Base-by-base conservation (phyloP, 768 basidiomycete genomes). In the Daedaleopsis sinensis region DNA sequence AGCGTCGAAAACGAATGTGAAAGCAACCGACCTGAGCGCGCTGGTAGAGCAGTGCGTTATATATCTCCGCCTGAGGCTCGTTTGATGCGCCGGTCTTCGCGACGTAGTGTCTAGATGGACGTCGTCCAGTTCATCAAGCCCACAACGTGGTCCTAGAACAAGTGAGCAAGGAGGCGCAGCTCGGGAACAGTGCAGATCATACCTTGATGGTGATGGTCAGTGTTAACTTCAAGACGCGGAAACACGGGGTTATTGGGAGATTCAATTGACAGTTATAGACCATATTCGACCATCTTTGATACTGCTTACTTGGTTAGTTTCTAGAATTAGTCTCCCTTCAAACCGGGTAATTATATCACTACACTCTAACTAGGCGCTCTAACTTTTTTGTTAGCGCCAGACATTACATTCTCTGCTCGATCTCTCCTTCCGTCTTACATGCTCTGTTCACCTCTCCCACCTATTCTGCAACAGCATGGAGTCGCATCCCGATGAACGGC, bases 31-130 rank as follows among this genome's bases (percentile, higher is more conserved):
- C 21, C 21, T 4, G 23, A 27, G 55, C 55, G 50, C 35, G 6
- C 12, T 23, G 50, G 49, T 16, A 27, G 51, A 49, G 35, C 24
- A 46, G 43, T 10, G 32, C 49, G 18, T 46, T 43, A 44, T 52
- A 56, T 56, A 52, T 18, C 46, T 37, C 56, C 56, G 56, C 48
- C 55, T 19, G 42, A 24, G 27, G 27, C n/a, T 42, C 23, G 24
- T 12, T 36, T 62, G 57, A 62, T 62, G 61, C 61, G 57, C 61
- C 58, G 61, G 54, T 39, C 57, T 43, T 62, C 46, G 42, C 61
- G 48, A 62, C 61, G 46, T 49, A 42, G 18, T 42, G 39, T 32
- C 27, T 32, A 42, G 39, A 55, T 32, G 11, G 39, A 55, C 37
- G 51, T 18, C 51, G 47, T 50, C 46, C 21, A 57, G 61, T 50